Evolutionary conservation across 441 rosid genomes (phyloP), one percentile per base, ranked within the genome.

Genomic region (Corymbia calophylla): DNA sequence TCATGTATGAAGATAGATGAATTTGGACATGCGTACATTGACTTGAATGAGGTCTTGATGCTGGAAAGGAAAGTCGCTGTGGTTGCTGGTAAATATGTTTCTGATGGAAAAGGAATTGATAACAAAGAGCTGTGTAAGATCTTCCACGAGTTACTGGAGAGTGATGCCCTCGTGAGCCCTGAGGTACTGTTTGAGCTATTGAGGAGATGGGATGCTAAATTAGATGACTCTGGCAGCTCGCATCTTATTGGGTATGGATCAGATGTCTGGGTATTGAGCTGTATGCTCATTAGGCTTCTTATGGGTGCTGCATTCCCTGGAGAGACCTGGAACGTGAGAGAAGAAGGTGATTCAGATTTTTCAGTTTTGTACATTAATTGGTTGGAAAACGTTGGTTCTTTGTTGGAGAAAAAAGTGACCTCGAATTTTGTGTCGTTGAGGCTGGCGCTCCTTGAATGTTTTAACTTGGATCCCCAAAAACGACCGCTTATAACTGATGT

Each of bases 191-290:
- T 93, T 89, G 92, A 92, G 91, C 90, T 96, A 31, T 90, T 95
- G 90, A 92, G 90, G 91, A 90, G 90, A 62, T 92, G 92, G 19
- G 94, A 93, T 23, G 32, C 91, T 64, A 89, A 29, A 54, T 53
- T 86, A 35, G 93, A 91, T 89, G 89, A 51, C 53, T n/a, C 62
- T 88, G 53, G 92, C 77, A 88, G 88, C 92, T 89, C 82, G 35
- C 87, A 87, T 93, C 17, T 92, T 7, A 92, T 92, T 88, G 92
- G 92, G 11, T 90, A 54, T 92, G 87, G 92, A 82, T 93, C 97
- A 21, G 99, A 98, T 92, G 95, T 95, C 88, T 98, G 98, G 99
- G 87, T 96, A 87, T 89, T 97, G 90, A 94, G 95, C 89, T 95
- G 95, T 91, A 87, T 95, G 92, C 91, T 97, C 89, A 91, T 96